A percentile compares a stretch with the other conserved stretches of the same genome.
These are phyloP conservation scores for Triticum urartu DNA, from an alignment of 176 grass and related monocot species.

Conservation along the genomic window DNA sequence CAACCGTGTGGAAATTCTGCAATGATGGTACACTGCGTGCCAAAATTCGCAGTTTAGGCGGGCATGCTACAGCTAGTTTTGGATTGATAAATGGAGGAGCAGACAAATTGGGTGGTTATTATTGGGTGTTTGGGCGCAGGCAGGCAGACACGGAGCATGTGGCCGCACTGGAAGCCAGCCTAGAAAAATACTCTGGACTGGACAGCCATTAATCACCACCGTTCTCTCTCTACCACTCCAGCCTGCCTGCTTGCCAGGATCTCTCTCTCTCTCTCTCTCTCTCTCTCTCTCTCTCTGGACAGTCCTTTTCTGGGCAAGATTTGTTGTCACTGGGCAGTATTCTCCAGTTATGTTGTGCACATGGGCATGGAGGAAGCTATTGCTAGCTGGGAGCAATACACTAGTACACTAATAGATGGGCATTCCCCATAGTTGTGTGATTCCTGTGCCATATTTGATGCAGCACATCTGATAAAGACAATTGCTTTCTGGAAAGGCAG, in stretches of 20 bases:
- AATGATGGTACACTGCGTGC: not conserved
- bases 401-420: not conserved
- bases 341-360: not conserved
- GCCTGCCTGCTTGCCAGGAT: not conserved
- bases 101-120: not conserved
- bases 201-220: not conserved
- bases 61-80: not conserved
- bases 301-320: conserved; percentile 8
- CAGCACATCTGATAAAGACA: not conserved
- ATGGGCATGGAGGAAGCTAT: not conserved
- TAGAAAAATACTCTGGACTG: conserved; percentile 10
- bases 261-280: not conserved
- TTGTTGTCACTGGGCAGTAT: not conserved
- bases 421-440: not conserved
- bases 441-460: conserved; percentile 4
- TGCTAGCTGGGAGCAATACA: not conserved
- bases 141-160: conserved; percentile 29
- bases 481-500: conserved; percentile 7
- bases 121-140: too few relatives aligned
- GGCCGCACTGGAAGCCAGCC: conserved; percentile 40
- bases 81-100: not conserved
- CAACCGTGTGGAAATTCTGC: not conserved
- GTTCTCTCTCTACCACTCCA: not conserved
- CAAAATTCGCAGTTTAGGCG: not conserved
- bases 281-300: too few relatives aligned